A percentile compares a stretch with the other conserved stretches of the same genome.
These are phyloP conservation scores for Sapria himalayana DNA, from an alignment of 345 rosid genomes.

Conservation along the genomic window DNA sequence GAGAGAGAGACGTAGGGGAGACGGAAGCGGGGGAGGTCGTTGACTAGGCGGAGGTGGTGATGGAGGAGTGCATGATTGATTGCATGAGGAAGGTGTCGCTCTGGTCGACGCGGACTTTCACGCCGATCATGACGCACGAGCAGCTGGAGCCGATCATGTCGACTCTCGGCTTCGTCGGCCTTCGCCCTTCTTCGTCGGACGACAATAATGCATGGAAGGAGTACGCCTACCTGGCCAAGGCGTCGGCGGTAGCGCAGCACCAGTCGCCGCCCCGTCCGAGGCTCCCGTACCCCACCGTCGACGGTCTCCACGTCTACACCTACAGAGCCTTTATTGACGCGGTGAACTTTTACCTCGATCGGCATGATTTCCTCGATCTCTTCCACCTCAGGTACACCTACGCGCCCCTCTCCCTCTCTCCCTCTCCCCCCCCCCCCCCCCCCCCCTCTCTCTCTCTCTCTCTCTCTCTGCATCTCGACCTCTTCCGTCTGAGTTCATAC, in stretches of 20 bases:
- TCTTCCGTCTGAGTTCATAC: no score
- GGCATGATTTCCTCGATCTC: slow-evolving; percentile 18
- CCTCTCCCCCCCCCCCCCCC: no score
- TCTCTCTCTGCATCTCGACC: no score
- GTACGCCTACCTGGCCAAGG: slow-evolving; percentile 11
- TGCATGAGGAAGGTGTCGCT: slow-evolving; percentile 30
- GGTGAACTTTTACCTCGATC: slow-evolving; percentile 22
- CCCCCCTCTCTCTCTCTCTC: no score
- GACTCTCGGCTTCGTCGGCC: slow-evolving; percentile 23
- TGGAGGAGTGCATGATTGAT: slow-evolving; percentile 20
- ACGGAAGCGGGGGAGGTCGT: no score
- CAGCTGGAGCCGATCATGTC: slow-evolving; percentile 28
- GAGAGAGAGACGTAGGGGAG: no score
- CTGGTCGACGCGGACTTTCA: slow-evolving; percentile 36
- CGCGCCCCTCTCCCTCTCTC: no score
- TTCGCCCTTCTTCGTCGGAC: slow-evolving; percentile 5
- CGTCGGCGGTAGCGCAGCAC: background rate
- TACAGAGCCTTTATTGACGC: slow-evolving; percentile 35
- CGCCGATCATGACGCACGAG: slow-evolving; percentile 27
- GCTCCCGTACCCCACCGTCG: slow-evolving; percentile 32
- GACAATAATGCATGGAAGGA: slow-evolving; percentile 14
- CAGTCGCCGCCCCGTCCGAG: slow-evolving; percentile 12
- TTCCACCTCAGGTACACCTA: slow-evolving; percentile 36
- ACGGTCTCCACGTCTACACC: slow-evolving; percentile 27
- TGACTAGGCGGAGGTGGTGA: no score